Base-by-base conservation (phyloP, 768 basidiomycete species). In the Mycena vulgaris region DNA sequence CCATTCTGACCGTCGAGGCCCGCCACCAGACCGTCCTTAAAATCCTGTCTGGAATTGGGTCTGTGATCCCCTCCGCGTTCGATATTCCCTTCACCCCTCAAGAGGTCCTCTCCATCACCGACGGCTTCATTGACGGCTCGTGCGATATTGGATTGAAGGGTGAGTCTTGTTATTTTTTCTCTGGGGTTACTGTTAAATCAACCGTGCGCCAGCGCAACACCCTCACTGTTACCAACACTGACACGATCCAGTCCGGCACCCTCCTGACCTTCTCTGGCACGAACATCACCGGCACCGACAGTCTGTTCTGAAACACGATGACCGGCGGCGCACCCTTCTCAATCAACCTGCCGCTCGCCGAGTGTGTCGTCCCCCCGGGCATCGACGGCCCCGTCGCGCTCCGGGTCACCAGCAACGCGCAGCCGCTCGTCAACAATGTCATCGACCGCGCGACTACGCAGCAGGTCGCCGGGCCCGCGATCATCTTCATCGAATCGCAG, bases 1-100 rank as follows among this genome's bases (percentile, higher is more conserved):
- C 90, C 28, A 95, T 95, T 77, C 75, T 93, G 79, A 91, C 93
- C 31, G 85, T 94, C 53, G 95, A 96, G 76, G 91, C 93, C n/a
- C 91, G 95, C 53, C 95, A 96, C 75, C 90, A 92, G 78, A 90
- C 92, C 1, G 80, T 95, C 48, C 86, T 95, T 58, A 95, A 95
- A 82, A 75, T 94, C 69, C 74, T 96, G 61, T 87, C 86, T 49
- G 85, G 86, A 19, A 81, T 79, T 68, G 90, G 88, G 19, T 85
- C 85, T 5, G 84, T 89, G 21, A 89, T 93, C 63, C 90, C 94
- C 6, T 78, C 86, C 49, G 84, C 92, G 1, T 95, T 95, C 76
- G 95, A 96, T 77, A 82, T 95, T 28, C 83, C 90, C 9, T 82
- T 96, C n/a, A 82, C 82, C 16, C 93, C 94, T 13, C 80, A 80